Conservation (phyloP, 306 rosid genomes). For the Quillaja saponaria region DNA sequence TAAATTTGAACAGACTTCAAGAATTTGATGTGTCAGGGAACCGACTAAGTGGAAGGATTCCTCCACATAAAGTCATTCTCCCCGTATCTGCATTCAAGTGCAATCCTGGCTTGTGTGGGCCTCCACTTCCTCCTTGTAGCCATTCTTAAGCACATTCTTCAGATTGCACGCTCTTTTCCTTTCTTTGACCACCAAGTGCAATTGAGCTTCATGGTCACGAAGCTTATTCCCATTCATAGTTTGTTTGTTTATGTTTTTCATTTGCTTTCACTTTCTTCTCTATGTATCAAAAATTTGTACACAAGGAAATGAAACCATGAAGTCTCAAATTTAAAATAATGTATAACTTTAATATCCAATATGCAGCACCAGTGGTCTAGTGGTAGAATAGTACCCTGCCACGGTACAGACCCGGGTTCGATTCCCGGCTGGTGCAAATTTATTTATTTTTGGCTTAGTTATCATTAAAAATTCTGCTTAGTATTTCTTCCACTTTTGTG, state of each 20-base stretch:
- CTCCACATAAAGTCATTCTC: slow-evolving; percentile 39
- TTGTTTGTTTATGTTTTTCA: no score
- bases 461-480: no score
- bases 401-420: slow-evolving; percentile 46
- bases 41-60: slow-evolving; percentile 41
- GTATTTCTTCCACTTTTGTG: no score
- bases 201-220: neutral
- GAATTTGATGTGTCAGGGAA: slow-evolving; percentile 44
- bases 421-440: slow-evolving; percentile 37
- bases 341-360: no score
- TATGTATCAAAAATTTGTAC: no score
- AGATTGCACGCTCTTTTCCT: neutral
- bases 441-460: neutral
- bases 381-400: slow-evolving; percentile 48
- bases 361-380: slow-evolving; percentile 37
- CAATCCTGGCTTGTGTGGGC: slow-evolving; percentile 50
- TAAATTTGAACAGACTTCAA: slow-evolving; percentile 37
- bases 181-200: neutral
- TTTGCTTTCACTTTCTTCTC: no score
- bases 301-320: no score
- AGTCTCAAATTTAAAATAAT: no score
- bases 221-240: no score
- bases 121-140: slow-evolving; percentile 52
- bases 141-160: slow-evolving; percentile 24
- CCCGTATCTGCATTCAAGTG: slow-evolving; percentile 36